Base-by-base conservation (phyloP, 208 protist genomes). In the Balamuthia mandrillaris region DNA sequence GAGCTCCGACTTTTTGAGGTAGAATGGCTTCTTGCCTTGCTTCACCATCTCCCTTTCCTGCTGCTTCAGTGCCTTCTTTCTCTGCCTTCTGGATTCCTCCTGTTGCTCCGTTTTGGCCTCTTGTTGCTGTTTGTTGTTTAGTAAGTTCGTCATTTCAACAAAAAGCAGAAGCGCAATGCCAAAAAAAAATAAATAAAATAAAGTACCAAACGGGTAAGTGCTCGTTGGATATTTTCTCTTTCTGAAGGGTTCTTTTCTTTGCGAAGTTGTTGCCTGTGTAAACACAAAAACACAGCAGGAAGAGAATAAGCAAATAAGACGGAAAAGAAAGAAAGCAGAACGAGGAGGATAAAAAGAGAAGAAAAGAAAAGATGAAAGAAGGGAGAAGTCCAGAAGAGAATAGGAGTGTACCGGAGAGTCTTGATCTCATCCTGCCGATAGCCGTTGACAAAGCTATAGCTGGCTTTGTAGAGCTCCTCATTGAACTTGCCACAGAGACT, bases 1-100 rank as follows among this genome's bases (percentile, higher is more conserved):
- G 31, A 42, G 44, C 44, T 78, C 68, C 44, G 44, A 39, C 10
- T 56, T 78, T 47, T 78, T 78, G 44, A 35, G 3, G 41, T 56
- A 78, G 68, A 58, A 78, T 10, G 39, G 39, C 68, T 78, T 78
- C 68, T 78, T 78, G 68, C 68, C 68, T 47, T 72, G 63, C 10
- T 49, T 33, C 63, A 72, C 63, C 63, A 72, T 33, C 63, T 72
- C 63, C 2, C 63, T 33, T 41, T 72, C 63, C 63, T 49, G 3
- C 63, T 72, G 41, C 63, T 72, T 72, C 33, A 33, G 31, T 41
- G 1, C 63, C 33, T 45, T 41, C 37, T 72, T 72, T 41, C 47
- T 72, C 33, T 45, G 9, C 37, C 33, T 72, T 24, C 47, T 33
- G 37, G 41, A 33, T 24, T 42, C 33, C 12, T 72, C 33, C 12